Evolutionary conservation across 1,139 yeast genomes (phyloP).

Genomic region (Pichia inconspicua): DNA sequence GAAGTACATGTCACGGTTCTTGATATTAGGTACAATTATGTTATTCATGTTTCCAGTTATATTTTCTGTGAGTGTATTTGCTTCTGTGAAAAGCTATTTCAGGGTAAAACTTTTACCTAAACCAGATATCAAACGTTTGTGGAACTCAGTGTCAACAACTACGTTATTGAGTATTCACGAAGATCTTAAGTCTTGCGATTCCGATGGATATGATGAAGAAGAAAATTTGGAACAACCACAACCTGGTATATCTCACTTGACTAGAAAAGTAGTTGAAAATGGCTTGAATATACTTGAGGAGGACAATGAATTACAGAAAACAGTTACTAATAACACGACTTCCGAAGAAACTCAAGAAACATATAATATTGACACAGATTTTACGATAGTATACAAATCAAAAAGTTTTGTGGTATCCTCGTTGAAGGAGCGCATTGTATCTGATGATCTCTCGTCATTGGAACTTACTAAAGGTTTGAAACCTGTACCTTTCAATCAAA

Average conservation of each 20-base stretch:
- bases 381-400: conserved; percentile 11
- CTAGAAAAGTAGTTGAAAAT: conserved; percentile 26
- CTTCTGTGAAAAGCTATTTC: conserved; percentile 26
- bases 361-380: conserved; percentile 11
- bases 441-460: conserved; percentile 14
- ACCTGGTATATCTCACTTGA: conserved; percentile 22
- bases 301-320: conserved; percentile 5
- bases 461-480: conserved; percentile 18
- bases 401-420: conserved; percentile 2
- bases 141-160: conserved; percentile 9
- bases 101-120: conserved; percentile 17
- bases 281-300: conserved; percentile 15
- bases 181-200: not conserved
- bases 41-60: conserved; percentile 52
- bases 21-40: conserved; percentile 6
- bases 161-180: not conserved
- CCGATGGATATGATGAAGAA: conserved; percentile 8
- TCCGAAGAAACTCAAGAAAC: conserved; percentile 13
- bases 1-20: not conserved
- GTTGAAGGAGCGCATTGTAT: conserved; percentile 9
- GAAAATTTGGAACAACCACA: conserved; percentile 8
- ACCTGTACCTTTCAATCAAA: conserved; percentile 31
- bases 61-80: conserved; percentile 35
- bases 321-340: conserved; percentile 16
- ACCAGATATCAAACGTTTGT: conserved; percentile 16